phyloP scores from a whole-genome alignment of 257 asterid species.

The Solanum clarkiae region DNA sequence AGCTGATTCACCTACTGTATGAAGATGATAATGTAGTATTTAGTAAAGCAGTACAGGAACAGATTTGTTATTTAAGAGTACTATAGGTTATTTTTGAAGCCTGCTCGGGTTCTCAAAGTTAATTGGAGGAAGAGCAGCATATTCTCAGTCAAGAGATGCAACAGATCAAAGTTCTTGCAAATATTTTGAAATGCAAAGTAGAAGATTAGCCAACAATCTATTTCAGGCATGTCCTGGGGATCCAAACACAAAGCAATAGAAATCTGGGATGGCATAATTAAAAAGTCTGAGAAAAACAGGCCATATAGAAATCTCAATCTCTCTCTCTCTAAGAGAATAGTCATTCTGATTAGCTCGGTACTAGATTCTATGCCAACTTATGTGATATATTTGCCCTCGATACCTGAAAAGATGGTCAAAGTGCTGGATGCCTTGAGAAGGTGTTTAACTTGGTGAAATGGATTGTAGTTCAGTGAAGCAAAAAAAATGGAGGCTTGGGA shows the following conservation, averaged over 20 bases:
- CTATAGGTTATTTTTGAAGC: background rate
- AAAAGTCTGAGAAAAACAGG: background rate
- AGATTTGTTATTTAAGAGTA: no score
- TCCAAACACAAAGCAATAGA: background rate
- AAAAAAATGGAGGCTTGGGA: background rate
- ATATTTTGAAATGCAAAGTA: background rate
- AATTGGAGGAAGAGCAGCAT: background rate
- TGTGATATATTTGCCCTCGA: background rate
- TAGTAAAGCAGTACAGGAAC: no score
- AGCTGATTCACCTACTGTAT: no score
- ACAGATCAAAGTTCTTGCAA: background rate
- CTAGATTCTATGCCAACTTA: background rate
- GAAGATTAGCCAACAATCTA: background rate
- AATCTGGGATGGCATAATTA: background rate
- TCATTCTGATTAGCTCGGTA: background rate
- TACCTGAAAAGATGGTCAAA: background rate
- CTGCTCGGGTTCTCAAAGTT: background rate
- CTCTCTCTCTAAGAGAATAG: background rate
- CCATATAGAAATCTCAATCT: background rate
- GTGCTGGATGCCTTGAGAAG: background rate
- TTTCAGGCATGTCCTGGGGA: background rate
- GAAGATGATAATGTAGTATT: no score
- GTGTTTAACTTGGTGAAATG: background rate
- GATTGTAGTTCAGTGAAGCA: background rate
- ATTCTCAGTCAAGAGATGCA: background rate